phyloP scores from a whole-genome alignment of 2,329 filamentous ascomycete species.

The Botryotinia convoluta region DNA sequence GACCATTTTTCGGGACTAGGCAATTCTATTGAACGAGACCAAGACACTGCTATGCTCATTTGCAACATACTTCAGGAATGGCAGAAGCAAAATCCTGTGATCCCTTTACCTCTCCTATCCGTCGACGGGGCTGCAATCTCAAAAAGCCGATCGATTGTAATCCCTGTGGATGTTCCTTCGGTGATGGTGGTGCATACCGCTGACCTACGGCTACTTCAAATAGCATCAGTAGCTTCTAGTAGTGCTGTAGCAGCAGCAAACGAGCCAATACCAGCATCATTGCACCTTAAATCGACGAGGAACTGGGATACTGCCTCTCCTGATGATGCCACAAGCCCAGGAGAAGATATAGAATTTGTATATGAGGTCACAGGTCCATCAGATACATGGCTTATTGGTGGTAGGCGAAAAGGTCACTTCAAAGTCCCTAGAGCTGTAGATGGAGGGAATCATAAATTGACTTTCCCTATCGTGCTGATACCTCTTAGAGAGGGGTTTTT shows the following conservation, averaged over 20 bases:
- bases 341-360: conserved; percentile 65
- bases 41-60: conserved; percentile 33
- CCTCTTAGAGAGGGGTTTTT: conserved; percentile 76
- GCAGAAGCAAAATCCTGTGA: conserved; percentile 29
- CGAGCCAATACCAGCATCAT: conserved; percentile 60
- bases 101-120: conserved; percentile 30
- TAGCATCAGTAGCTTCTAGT: conserved; percentile 39
- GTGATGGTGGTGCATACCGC: conserved; percentile 81
- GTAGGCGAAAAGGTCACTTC: conserved; percentile 76
- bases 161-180: conserved; percentile 86
- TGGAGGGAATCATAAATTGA: conserved; percentile 43
- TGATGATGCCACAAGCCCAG: conserved; percentile 15
- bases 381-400: conserved; percentile 83
- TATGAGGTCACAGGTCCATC: conserved; percentile 75
- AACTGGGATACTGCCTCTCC: conserved; percentile 54
- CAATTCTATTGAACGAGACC: conserved; percentile 25
- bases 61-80: conserved; percentile 32
- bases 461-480: conserved; percentile 71
- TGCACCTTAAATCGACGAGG: conserved; percentile 62
- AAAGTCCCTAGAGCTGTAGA: conserved; percentile 51
- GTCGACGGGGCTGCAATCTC: conserved; percentile 33
- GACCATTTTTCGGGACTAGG: conserved; percentile 52
- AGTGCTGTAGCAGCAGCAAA: conserved; percentile 54
- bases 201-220: conserved; percentile 55
- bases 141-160: conserved; percentile 65